phyloP scores from a whole-genome alignment of 176 grass and related monocot species.

The Alloteropsis semialata region DNA sequence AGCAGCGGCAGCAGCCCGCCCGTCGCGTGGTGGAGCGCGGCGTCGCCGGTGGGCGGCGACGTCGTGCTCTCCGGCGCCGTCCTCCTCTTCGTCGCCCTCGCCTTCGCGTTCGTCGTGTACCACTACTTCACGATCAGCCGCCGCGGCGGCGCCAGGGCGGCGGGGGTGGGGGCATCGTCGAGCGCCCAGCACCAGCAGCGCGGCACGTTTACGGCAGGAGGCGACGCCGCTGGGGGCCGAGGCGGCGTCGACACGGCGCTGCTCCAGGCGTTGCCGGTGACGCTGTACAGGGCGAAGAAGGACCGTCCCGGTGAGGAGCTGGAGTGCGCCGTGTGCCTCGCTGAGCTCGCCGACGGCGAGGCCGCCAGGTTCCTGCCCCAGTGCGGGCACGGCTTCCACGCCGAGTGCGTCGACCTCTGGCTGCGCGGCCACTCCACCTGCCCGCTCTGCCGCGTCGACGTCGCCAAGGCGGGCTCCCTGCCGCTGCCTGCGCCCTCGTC shows the following conservation, averaged over 20 bases:
- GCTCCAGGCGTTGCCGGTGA: conserved; percentile 34
- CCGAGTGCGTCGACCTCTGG: conserved; percentile 63
- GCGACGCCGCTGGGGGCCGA: not conserved
- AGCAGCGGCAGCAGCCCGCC: not conserved
- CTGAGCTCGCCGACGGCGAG: conserved; percentile 63
- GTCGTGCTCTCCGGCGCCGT: conserved; percentile 26
- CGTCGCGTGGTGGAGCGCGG: conserved; percentile 9
- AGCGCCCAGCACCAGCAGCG: not conserved
- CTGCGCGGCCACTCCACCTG: conserved; percentile 67
- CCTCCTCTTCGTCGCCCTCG: conserved; percentile 33
- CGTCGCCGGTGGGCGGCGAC: conserved; percentile 23
- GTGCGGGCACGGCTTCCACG: conserved; percentile 74
- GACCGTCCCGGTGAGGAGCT: conserved; percentile 38
- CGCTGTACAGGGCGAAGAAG: conserved; percentile 36
- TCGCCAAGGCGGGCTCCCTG: conserved; percentile 32
- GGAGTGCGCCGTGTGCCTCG: conserved; percentile 70
- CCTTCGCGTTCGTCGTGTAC: conserved; percentile 32
- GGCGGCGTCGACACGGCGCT: conserved; percentile 11
- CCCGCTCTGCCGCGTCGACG: conserved; percentile 64
- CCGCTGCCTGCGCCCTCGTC: conserved; percentile 6
- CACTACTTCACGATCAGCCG: conserved; percentile 16
- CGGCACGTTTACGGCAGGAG: not conserved
- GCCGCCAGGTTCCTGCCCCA: conserved; percentile 37
- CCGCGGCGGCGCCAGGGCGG: not conserved
- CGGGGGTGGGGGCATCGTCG: not conserved